phyloP scores from a whole-genome alignment of 2,329 filamentous ascomycete species.

The Cladosporium sp. region DNA sequence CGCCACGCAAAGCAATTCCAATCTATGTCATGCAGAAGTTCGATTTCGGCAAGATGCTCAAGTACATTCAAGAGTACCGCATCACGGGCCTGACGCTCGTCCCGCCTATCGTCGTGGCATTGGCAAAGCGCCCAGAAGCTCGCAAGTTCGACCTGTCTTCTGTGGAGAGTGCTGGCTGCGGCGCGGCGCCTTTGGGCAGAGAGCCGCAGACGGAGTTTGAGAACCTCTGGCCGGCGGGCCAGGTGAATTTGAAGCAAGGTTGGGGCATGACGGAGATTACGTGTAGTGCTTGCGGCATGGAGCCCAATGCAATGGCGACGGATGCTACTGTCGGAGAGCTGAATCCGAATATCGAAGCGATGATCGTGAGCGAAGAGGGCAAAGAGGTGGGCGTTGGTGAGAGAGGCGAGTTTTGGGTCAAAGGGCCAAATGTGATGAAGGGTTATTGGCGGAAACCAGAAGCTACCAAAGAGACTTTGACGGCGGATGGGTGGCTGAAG shows the following conservation, averaged over 20 bases:
- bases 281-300: slow-evolving; percentile 64
- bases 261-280: slow-evolving; percentile 88
- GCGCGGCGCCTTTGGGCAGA: slow-evolving; percentile 61
- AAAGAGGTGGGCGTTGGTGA: slow-evolving; percentile 47
- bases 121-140: slow-evolving; percentile 67
- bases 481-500: slow-evolving; percentile 63
- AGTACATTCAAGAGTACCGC: slow-evolving; percentile 61
- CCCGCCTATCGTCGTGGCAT: slow-evolving; percentile 68
- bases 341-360: slow-evolving; percentile 64
- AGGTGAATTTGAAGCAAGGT: slow-evolving; percentile 57
- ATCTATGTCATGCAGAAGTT: slow-evolving; percentile 78
- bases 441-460: slow-evolving; percentile 71
- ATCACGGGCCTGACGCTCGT: slow-evolving; percentile 66
- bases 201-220: slow-evolving; percentile 51
- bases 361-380: slow-evolving; percentile 60
- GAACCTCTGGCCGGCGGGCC: slow-evolving; percentile 48
- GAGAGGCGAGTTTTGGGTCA: slow-evolving; percentile 69
- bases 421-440: slow-evolving; percentile 67
- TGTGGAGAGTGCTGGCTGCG: slow-evolving; percentile 56
- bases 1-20: slow-evolving; percentile 54
- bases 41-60: slow-evolving; percentile 68
- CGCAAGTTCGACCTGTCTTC: slow-evolving; percentile 65
- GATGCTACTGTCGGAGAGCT: slow-evolving; percentile 60
- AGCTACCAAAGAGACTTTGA: slow-evolving; percentile 62
- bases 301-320: slow-evolving; percentile 46